Percentiles rank a stretch among this genome's conserved stretches.
Conservation (phyloP, 2,329 filamentous ascomycete species). For the Fusarium musae region DNA sequence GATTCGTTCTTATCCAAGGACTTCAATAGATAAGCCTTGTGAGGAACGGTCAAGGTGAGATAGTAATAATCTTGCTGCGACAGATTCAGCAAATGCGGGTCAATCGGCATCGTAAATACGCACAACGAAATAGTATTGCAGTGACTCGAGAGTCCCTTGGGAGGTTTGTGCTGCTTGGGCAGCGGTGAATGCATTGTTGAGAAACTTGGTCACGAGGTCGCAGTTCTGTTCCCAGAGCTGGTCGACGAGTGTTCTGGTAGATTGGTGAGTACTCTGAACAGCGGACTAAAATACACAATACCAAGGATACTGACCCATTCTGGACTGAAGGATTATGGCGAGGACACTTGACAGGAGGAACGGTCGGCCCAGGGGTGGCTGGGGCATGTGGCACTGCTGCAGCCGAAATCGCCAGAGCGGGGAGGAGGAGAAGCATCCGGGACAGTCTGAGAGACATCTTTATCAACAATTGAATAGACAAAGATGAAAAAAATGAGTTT, state of each 20-base stretch:
- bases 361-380: neutral
- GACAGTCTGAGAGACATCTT: neutral
- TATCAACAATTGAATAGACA: neutral
- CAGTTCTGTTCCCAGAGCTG: neutral
- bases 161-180: neutral
- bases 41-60: neutral
- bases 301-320: neutral
- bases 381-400: neutral
- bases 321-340: neutral
- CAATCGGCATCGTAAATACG: rapidly evolving
- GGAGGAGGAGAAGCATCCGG: neutral
- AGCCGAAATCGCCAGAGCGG: neutral
- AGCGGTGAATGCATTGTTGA: neutral
- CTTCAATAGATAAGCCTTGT: neutral
- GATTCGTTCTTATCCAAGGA: neutral
- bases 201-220: neutral
- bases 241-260: neutral
- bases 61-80: neutral
- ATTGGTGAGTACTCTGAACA: rapidly evolving
- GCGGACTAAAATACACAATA: rapidly evolving
- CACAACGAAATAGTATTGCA: neutral
- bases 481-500: rapidly evolving
- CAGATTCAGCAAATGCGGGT: neutral
- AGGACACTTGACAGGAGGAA: neutral
- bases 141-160: neutral